Conservation (phyloP, 495 filamentous ascomycete genomes). For the Tuber indicum region DNA sequence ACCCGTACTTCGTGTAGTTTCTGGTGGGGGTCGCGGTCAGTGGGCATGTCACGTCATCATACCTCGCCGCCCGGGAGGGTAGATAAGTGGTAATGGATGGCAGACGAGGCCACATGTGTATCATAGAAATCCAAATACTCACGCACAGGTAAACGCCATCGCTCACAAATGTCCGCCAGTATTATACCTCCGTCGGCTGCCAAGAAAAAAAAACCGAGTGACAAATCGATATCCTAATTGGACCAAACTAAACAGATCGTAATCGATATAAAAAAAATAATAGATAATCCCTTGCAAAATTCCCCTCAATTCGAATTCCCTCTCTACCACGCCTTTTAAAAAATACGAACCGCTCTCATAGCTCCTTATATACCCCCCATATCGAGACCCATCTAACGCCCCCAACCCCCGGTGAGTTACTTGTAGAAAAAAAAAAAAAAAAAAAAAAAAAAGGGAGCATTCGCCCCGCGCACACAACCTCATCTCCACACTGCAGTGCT, state of each 20-base stretch:
- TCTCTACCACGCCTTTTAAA: not conserved
- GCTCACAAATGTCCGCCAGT: not conserved
- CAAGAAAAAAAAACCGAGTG: not conserved
- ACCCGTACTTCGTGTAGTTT: conserved; percentile 3
- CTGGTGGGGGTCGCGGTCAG: not conserved
- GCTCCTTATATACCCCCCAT: not conserved
- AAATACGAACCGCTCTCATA: not conserved
- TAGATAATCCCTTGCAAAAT: not conserved
- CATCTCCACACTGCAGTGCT: not conserved
- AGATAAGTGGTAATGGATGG: not conserved
- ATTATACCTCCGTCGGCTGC: too few species aligned
- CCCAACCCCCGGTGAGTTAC: not conserved
- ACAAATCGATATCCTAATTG: not conserved
- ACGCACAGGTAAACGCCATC: not conserved
- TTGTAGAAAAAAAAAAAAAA: too few species aligned
- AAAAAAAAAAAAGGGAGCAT: not conserved
- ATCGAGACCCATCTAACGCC: not conserved
- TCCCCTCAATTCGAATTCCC: not conserved
- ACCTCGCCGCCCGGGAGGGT: too few species aligned
- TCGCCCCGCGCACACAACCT: not conserved
- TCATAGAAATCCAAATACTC: not conserved
- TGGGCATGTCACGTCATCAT: not conserved
- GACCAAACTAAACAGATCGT: not conserved
- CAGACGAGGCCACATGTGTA: not conserved
- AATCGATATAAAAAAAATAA: not conserved